These are phyloP conservation scores for Trapa incisa DNA, from an alignment of 345 rosid genomes.

Conservation along the genomic window DNA sequence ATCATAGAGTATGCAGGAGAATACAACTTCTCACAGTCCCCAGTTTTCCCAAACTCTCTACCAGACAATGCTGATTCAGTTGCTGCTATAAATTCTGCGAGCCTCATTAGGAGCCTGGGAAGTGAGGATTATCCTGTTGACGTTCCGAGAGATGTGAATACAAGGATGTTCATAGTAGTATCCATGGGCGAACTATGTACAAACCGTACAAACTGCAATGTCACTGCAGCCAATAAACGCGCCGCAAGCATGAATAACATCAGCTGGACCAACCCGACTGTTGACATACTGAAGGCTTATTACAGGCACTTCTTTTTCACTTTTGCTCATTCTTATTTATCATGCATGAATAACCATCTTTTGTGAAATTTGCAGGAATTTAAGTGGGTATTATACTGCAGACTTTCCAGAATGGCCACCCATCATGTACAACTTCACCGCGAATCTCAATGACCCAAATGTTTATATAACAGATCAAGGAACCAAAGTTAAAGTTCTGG, in stretches of 20 bases:
- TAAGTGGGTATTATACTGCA: background rate
- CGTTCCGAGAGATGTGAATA: constrained; percentile 21
- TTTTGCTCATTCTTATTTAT: background rate
- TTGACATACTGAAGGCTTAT: constrained; percentile 1
- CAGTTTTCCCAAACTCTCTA: constrained; percentile 5
- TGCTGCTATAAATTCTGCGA: constrained; percentile 3
- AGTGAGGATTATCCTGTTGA: constrained; percentile 11
- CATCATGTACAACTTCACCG: constrained; percentile 1
- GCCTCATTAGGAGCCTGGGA: constrained; percentile 14
- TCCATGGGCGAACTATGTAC: constrained; percentile 16
- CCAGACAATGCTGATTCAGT: constrained; percentile 6
- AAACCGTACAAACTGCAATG: background rate
- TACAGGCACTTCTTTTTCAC: constrained; percentile 5
- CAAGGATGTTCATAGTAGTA: constrained; percentile 10
- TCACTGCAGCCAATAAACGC: background rate
- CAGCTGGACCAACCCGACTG: constrained; percentile 5
- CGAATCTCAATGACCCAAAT: background rate
- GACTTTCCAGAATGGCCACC: constrained; percentile 1
- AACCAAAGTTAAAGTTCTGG: background rate
- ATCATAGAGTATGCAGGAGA: constrained; percentile 21
- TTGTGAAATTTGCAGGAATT: background rate
- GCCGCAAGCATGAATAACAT: constrained; percentile 1
- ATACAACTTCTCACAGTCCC: constrained; percentile 4
- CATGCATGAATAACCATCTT: too few relatives aligned
- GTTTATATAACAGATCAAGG: background rate